A percentile compares a stretch with the other conserved stretches of the same genome.
Evolutionary conservation across 2,329 filamentous ascomycete species (phyloP).

Genomic region (Alternaria triticina): DNA sequence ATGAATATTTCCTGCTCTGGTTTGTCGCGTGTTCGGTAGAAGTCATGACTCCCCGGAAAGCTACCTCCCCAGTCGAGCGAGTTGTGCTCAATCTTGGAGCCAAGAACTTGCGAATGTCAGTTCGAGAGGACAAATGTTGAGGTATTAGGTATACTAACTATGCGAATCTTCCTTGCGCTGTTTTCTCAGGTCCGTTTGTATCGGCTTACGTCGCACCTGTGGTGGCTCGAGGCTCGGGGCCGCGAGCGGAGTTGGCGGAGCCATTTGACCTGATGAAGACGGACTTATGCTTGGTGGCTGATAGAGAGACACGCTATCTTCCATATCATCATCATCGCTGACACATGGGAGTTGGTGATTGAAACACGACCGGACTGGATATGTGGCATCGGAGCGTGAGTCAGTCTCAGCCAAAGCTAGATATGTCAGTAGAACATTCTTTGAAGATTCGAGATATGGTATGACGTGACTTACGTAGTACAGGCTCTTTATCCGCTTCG

Average conservation of each 20-base stretch:
- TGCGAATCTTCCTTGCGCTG: not conserved
- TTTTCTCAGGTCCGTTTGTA: not conserved
- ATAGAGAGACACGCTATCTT: not conserved
- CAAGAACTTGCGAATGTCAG: not conserved
- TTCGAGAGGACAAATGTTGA: not conserved
- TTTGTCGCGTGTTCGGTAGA: not conserved
- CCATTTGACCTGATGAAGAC: not conserved
- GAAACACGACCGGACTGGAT: no score
- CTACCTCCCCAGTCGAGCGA: not conserved
- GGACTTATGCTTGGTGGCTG: not conserved
- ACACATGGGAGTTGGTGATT: not conserved
- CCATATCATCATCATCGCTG: not conserved
- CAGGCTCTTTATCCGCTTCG: not conserved
- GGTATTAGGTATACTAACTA: not conserved
- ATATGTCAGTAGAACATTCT: not conserved
- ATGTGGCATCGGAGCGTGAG: not conserved
- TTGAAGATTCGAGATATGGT: not conserved
- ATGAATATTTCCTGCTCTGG: not conserved
- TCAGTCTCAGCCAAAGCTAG: not conserved
- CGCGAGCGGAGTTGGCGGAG: not conserved
- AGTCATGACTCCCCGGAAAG: not conserved
- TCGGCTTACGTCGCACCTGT: not conserved
- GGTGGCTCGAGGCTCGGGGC: not conserved
- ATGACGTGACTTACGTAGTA: not conserved
- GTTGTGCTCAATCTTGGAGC: not conserved